Conservation (phyloP, 371 early-diverging fungal species). For the Circinella umbellata region DNA sequence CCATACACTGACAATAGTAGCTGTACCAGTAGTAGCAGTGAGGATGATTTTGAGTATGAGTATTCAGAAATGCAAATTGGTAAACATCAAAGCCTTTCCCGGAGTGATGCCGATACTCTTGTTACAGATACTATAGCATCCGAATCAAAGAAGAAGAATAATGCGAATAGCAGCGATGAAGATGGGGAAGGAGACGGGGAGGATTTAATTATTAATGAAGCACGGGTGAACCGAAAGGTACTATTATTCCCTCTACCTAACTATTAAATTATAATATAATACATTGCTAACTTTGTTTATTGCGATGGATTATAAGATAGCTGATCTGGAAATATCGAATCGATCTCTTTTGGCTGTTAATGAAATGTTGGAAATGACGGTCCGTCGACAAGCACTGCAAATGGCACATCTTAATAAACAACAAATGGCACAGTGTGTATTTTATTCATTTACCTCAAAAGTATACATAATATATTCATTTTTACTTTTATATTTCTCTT, state of each 20-base stretch:
- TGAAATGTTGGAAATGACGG: slow-evolving; percentile 55
- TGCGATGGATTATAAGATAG: slow-evolving; percentile 36
- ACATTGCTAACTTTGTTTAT: background rate
- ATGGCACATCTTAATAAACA: slow-evolving; percentile 43
- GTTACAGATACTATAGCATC: slow-evolving; percentile 14
- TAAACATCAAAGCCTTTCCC: background rate
- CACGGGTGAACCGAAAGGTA: slow-evolving; percentile 52
- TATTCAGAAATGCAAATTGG: background rate
- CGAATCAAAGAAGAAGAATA: slow-evolving; percentile 27
- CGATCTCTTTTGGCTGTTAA: slow-evolving; percentile 53
- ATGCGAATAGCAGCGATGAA: slow-evolving; percentile 23
- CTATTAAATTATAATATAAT: background rate
- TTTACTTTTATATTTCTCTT: background rate
- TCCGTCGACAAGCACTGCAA: slow-evolving; percentile 53
- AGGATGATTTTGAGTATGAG: background rate
- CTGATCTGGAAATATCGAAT: slow-evolving; percentile 59
- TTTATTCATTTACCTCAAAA: background rate
- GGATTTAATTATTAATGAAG: slow-evolving; percentile 38
- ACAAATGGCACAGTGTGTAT: slow-evolving; percentile 19
- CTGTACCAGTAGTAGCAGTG: background rate
- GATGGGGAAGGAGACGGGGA: slow-evolving; percentile 21
- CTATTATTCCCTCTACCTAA: background rate
- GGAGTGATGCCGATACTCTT: slow-evolving; percentile 24
- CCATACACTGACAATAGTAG: background rate
- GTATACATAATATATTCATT: background rate